Evolutionary conservation across 148 eudicot genomes (phyloP).

Genomic region (Nyssa sinensis): DNA sequence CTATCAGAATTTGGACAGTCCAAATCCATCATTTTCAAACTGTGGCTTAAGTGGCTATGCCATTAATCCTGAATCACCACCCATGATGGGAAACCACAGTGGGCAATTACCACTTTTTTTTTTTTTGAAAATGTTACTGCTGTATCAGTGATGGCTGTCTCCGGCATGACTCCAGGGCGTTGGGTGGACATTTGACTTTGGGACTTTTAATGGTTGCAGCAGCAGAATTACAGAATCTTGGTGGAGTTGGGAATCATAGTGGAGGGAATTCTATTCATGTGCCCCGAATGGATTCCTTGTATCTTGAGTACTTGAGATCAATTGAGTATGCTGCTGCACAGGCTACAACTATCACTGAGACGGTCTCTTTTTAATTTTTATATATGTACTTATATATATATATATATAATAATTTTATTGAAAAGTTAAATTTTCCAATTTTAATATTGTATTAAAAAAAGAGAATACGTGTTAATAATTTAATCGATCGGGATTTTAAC

Average conservation of each 20-base stretch:
- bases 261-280: constrained; percentile 35
- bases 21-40: constrained; percentile 60
- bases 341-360: constrained; percentile 55
- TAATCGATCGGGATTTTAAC: too few relatives aligned
- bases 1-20: constrained; percentile 57
- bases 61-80: constrained; percentile 53
- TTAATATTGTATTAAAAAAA: too few relatives aligned
- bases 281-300: constrained; percentile 55
- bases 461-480: too few relatives aligned
- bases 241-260: constrained; percentile 46
- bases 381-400: too few relatives aligned
- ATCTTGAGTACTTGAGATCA: constrained; percentile 63
- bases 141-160: constrained; percentile 52
- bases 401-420: too few relatives aligned
- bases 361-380: too few relatives aligned
- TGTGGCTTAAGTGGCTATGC: constrained; percentile 55
- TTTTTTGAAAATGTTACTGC: constrained; percentile 53
- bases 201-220: constrained; percentile 50
- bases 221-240: constrained; percentile 48
- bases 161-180: constrained; percentile 48
- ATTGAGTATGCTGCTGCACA: constrained; percentile 61
- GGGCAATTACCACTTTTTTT: constrained; percentile 48
- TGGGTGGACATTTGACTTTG: constrained; percentile 46
- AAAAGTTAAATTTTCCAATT: too few relatives aligned
- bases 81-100: constrained; percentile 58